Evolutionary conservation across 2,329 filamentous ascomycete species (phyloP).

Genomic region (Helotiales sp.): DNA sequence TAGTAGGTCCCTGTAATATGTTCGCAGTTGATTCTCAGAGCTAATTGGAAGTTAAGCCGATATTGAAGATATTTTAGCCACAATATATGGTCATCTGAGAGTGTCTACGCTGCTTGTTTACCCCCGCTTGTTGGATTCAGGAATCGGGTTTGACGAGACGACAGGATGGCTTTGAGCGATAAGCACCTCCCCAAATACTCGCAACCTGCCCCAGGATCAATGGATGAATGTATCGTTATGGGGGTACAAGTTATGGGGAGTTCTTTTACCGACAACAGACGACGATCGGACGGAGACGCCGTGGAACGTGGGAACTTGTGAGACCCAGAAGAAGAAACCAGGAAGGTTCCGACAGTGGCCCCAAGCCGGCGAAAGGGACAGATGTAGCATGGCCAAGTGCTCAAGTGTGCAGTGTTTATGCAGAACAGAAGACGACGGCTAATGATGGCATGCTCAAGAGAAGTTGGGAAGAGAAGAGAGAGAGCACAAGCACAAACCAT

Average conservation of each 20-base stretch:
- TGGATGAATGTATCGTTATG: no score
- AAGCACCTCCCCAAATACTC: neutral
- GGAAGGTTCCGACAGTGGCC: neutral
- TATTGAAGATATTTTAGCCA: neutral
- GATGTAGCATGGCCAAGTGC: neutral
- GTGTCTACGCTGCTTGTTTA: neutral
- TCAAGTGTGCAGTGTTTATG: slow-evolving; percentile 5
- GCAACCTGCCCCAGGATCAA: neutral
- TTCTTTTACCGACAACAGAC: neutral
- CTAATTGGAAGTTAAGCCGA: neutral
- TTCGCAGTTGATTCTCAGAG: neutral
- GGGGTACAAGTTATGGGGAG: neutral
- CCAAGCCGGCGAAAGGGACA: neutral
- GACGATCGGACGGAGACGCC: slow-evolving; percentile 1
- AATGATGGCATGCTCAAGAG: neutral
- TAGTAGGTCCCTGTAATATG: no score
- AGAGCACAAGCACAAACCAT: neutral
- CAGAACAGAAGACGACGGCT: neutral
- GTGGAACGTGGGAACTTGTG: neutral
- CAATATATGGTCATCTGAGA: neutral
- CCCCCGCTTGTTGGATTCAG: neutral
- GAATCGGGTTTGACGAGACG: neutral
- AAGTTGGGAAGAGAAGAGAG: neutral
- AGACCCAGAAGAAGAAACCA: neutral
- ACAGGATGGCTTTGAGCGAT: neutral